These are phyloP conservation scores for sorghum (Sorghum bicolor) DNA, from an alignment of 176 grass and related monocot genomes.

Conservation along the genomic window Sorghum_bicolor_NCBIv3 NC_012870.2:78076001-78076500, in stretches of 20 bases:
- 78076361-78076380: not conserved
- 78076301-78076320: not conserved
- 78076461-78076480: constrained; percentile 69
- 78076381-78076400: not conserved
- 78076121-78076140: not conserved
- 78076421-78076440: constrained; percentile 50
- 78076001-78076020: not conserved
- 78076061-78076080: not conserved
- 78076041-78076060: not conserved
- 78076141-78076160: not conserved
- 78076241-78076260: not conserved
- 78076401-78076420: constrained; percentile 31
- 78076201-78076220: not conserved
- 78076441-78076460: constrained; percentile 54
- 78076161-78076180: not conserved
- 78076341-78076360: constrained; percentile 22
- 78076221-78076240: not conserved
- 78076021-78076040: not conserved
- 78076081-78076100: constrained; percentile 24
- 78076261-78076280: not conserved
- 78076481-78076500: constrained; percentile 76
- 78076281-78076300: not conserved
- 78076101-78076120: constrained; percentile 16
- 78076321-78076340: not conserved
- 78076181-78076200: constrained; percentile 39